phyloP scores from a whole-genome alignment of 768 basidiomycete species.

The Russula compacta region DNA sequence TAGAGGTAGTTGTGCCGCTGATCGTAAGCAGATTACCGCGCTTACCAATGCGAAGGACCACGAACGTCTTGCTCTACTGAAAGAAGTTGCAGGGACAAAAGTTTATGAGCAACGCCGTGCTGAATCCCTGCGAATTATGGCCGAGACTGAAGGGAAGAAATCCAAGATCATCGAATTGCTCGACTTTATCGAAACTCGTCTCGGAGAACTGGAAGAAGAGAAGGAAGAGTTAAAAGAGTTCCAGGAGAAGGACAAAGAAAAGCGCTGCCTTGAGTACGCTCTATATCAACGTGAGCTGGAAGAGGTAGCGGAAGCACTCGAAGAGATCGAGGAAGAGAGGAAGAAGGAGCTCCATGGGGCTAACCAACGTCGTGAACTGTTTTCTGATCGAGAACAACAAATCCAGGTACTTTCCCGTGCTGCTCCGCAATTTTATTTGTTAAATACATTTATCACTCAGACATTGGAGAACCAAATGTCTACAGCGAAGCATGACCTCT shows the following conservation, averaged over 20 bases:
- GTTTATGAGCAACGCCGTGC: constrained; percentile 92
- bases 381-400: constrained; percentile 73
- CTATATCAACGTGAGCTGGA: constrained; percentile 85
- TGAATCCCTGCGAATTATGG: constrained; percentile 94
- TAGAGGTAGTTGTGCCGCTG: background rate
- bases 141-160: constrained; percentile 90
- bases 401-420: constrained; percentile 50
- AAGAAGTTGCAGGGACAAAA: constrained; percentile 97
- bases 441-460: constrained; percentile 31
- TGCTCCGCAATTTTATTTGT: background rate
- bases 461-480: constrained; percentile 65
- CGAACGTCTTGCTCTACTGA: constrained; percentile 87
- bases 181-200: constrained; percentile 81
- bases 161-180: constrained; percentile 85
- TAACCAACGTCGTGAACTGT: constrained; percentile 76
- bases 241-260: constrained; percentile 90
- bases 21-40: constrained; percentile 68
- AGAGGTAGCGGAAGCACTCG: constrained; percentile 79
- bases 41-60: constrained; percentile 96
- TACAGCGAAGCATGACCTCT: constrained; percentile 57
- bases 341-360: constrained; percentile 74
- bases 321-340: constrained; percentile 78
- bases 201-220: constrained; percentile 92
- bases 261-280: constrained; percentile 91
- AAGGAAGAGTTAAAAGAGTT: constrained; percentile 97